phyloP scores from a whole-genome alignment of 768 basidiomycete genomes.

The Auriscalpium microsporum region DNA sequence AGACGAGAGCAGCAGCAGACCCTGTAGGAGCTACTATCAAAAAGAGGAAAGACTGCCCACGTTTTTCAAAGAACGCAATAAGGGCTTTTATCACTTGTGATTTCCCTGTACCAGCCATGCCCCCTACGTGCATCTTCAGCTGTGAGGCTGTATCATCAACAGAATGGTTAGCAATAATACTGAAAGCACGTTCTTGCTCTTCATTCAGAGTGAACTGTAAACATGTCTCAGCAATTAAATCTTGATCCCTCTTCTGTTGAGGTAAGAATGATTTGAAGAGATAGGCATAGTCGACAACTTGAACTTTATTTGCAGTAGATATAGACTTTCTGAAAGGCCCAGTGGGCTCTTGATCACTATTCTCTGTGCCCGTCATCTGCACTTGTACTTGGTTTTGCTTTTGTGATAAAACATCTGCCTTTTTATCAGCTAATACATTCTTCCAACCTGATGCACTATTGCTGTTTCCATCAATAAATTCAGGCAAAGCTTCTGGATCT shows the following conservation, averaged over 20 bases:
- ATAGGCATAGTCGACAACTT: not conserved
- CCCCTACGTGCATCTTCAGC: constrained; percentile 17
- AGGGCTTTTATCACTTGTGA: constrained; percentile 15
- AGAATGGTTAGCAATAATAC: constrained; percentile 14
- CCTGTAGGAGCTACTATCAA: constrained; percentile 16
- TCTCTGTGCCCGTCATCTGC: too few relatives aligned
- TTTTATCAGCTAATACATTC: too few relatives aligned
- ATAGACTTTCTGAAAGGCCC: too few relatives aligned
- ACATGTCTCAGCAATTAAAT: not conserved
- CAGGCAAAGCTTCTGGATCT: too few relatives aligned
- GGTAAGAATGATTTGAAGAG: not conserved
- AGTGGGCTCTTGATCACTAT: too few relatives aligned
- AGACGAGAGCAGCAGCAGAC: constrained; percentile 10
- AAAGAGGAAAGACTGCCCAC: constrained; percentile 5
- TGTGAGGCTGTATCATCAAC: not conserved
- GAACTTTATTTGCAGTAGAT: not conserved
- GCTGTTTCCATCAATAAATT: too few relatives aligned
- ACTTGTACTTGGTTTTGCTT: too few relatives aligned
- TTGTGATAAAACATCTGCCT: too few relatives aligned
- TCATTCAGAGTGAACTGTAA: constrained; percentile 6
- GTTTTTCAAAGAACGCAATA: constrained; percentile 5
- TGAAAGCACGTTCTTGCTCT: constrained; percentile 15
- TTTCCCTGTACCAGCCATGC: constrained; percentile 19
- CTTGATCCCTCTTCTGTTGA: not conserved
- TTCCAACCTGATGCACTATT: too few relatives aligned